Percentiles rank a stretch among this genome's conserved stretches.
Conservation (phyloP, 257 asterid species). For the Nicotiana sylvestris region DNA sequence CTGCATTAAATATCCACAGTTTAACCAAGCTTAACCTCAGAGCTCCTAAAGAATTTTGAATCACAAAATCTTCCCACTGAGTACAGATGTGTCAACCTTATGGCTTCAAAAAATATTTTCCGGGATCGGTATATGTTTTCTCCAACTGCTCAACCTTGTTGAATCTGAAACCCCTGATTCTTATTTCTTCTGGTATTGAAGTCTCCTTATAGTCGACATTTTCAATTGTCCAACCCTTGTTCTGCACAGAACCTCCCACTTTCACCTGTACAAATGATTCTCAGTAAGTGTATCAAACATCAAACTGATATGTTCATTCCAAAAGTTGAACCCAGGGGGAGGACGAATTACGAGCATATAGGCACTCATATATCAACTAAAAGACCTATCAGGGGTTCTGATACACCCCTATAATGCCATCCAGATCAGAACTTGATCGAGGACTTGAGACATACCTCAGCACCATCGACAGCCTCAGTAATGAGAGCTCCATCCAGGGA, state of each 20-base stretch:
- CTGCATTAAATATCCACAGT: background rate
- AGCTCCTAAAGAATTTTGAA: background rate
- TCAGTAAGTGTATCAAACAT: background rate
- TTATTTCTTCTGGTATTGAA: constrained; percentile 72
- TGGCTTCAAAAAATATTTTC: constrained; percentile 46
- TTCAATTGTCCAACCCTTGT: constrained; percentile 80
- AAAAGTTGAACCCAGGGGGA: background rate
- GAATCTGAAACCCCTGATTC: constrained; percentile 84
- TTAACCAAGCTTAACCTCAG: background rate
- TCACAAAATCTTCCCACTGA: background rate
- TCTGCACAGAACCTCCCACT: constrained; percentile 59
- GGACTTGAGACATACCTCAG: constrained; percentile 53
- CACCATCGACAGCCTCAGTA: constrained; percentile 54
- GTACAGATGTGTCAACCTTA: constrained; percentile 13
- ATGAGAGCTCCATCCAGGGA: constrained; percentile 89
- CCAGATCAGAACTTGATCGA: background rate
- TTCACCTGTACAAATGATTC: constrained; percentile 45
- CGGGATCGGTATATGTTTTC: constrained; percentile 46
- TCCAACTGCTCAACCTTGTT: constrained; percentile 75
- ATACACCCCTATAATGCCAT: background rate
- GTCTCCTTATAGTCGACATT: constrained; percentile 63
- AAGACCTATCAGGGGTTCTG: background rate
- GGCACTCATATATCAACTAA: background rate
- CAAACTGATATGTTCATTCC: background rate
- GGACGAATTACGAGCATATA: background rate